Evolutionary conservation across 108 stramenopile species (phyloP), one percentile per base, ranked within the genome.

Genomic region (Bacterosira constricta): DNA sequence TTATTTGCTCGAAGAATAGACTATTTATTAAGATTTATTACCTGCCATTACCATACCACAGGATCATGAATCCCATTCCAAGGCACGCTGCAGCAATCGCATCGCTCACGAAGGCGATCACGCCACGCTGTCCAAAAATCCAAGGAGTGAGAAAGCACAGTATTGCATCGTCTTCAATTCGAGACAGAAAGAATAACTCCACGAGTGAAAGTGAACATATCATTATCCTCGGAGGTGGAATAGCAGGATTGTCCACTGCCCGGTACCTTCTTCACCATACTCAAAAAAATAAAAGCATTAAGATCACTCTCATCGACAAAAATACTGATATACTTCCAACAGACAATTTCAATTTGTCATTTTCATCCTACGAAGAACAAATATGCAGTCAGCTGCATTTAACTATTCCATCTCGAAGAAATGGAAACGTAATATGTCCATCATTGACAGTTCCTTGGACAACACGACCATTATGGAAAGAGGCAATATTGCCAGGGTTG

Each of bases 381-480:
- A 37, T 59, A 0, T 23, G 5, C 12, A 18, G 46, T 47, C 4
- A 60, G 26, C 5, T 47, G 21, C 75, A 77, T 25, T 54, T 42
- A 17, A 69, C 53, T 30, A 69, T 67, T 1, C 75, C 75, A 6
- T 77, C 75, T 6, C 30, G 75, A 38, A 21, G 75, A 37, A 77
- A 77, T 47, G 75, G 75, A 51, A 77, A 77, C 26, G 34, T 69
- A 6, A 59, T 77, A 1, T 77, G 75, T 30, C 75, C 75, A 0
- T 77, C 75, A 29, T 63, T 77, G n/a, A 77, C 62, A 0, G 49
- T 63, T 18, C 75, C 75, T 18, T 77, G 75, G 75, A 69, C 67
- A 6, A 53, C 41, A 13, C 31, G 67, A 55, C 56, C 75, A 38
- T 34, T 77, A 20, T 63, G 60, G 62, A 63, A 32, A 35, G 75